Base-by-base conservation (phyloP, 805 yeast species). In the Yamadazyma laniorum region DNA sequence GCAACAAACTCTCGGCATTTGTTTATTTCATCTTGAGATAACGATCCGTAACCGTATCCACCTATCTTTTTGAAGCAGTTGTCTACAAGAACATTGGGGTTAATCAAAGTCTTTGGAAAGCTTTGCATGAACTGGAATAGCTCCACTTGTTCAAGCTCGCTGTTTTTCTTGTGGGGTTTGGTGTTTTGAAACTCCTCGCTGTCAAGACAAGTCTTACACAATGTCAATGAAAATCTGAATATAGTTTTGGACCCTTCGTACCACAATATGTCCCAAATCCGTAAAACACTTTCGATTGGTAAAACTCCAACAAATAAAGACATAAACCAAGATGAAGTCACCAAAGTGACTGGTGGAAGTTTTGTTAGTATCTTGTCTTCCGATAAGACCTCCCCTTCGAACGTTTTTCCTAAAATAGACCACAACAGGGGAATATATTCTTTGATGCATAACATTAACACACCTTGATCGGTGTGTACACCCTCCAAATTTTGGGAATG, bases 271-370 rank as follows among this genome's bases (percentile, higher is more conserved):
- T 93, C 99, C 98, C 99, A 91, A 0, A 93, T 82, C 39, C 98
- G 67, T 30, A 93, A 65, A 6, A 88, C 83, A 0, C 95, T 77
- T 54, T 93, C 98, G 16, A 88, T 79, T 0, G 99, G 99, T 18
- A 93, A 61, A 1, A 83, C 79, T 0, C 95, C 96, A 25, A 93
- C 88, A 61, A 85, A 93, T n/a, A 87, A 77, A 51, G 96, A 85
- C 98, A 93, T 91, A 56, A 93, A 93, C 99, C 99, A 93, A 38
- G 95, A 81, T 0, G 96, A 91, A 1, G 98, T 93, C 49, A 95
- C 93, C 32, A 93, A 70, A 1, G 96, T 85, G 3, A 93, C 75
- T 2, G 97, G 95, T 1, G 99, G 98, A 30, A 90, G 63, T 48
- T 84, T 82, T 12, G 78, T 72, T 22, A 91, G 70, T 43, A 86